A percentile compares a stretch with the other conserved stretches of the same genome.
These are phyloP conservation scores for Globisporangium nagaii DNA, from an alignment of 352 stramenopile genomes.

Conservation along the genomic window DNA sequence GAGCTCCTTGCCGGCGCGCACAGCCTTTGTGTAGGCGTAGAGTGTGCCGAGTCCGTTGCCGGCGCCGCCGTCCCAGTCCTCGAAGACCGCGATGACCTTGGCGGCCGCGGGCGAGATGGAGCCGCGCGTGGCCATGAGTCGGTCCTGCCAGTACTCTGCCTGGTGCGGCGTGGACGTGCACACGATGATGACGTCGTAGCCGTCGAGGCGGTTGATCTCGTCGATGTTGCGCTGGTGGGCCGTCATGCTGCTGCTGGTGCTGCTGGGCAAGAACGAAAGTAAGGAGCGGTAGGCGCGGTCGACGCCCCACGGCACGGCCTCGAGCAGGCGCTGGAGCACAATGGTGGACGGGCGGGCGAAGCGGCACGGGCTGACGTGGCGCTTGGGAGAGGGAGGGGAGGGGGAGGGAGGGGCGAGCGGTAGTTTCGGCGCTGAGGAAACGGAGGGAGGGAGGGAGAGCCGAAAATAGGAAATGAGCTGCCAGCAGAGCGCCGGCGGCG, in stretches of 20 bases:
- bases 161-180: slow-evolving; percentile 96
- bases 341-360: slow-evolving; percentile 8
- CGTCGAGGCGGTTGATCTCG: slow-evolving; percentile 81
- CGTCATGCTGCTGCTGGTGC: slow-evolving; percentile 6
- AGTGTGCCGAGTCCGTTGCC: slow-evolving; percentile 95
- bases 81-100: slow-evolving; percentile 94
- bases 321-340: slow-evolving; percentile 10
- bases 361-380: background rate
- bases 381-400: background rate
- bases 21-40: slow-evolving; percentile 96
- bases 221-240: slow-evolving; percentile 80
- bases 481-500: too few relatives aligned
- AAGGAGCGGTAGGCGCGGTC: slow-evolving; percentile 11
- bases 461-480: slow-evolving; percentile 15
- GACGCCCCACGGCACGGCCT: background rate
- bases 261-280: slow-evolving; percentile 6
- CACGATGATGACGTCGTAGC: slow-evolving; percentile 96
- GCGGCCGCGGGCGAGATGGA: slow-evolving; percentile 74
- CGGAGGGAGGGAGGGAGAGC: background rate
- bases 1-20: slow-evolving; percentile 76
- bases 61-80: slow-evolving; percentile 95
- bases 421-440: slow-evolving; percentile 9
- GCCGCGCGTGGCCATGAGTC: slow-evolving; percentile 85
- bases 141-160: slow-evolving; percentile 96
- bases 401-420: background rate